A percentile compares a stretch with the other conserved stretches of the same genome.
Evolutionary conservation across 2,329 filamentous ascomycete genomes (phyloP).

Genomic region (Cordyceps militaris): DNA sequence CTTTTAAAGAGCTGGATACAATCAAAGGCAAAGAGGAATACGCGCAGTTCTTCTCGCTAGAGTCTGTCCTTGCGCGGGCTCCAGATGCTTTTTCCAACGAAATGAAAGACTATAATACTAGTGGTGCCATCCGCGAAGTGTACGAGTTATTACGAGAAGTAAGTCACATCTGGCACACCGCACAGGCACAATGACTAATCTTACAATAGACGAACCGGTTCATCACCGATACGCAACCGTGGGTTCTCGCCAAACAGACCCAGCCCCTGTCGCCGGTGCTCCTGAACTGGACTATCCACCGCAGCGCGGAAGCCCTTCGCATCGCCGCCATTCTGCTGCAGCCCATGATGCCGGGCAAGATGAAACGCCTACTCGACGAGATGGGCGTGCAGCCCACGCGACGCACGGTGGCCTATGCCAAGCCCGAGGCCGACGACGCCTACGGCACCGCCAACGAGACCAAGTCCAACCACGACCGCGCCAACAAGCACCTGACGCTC

Average conservation of each 20-base stretch:
- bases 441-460: constrained; percentile 51
- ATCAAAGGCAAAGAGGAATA: not conserved
- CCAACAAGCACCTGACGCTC: constrained; percentile 34
- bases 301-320: constrained; percentile 68
- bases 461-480: constrained; percentile 23
- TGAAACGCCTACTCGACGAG: constrained; percentile 64
- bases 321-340: constrained; percentile 79
- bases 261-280: constrained; percentile 29
- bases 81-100: constrained; percentile 32
- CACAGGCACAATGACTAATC: not conserved
- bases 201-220: constrained; percentile 33
- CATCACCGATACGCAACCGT: constrained; percentile 59
- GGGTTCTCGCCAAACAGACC: constrained; percentile 46
- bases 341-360: constrained; percentile 81
- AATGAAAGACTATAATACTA: constrained; percentile 59
- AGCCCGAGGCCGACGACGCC: constrained; percentile 53
- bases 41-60: constrained; percentile 21
- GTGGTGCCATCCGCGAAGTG: constrained; percentile 57
- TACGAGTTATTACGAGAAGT: constrained; percentile 57
- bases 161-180: constrained; percentile 14
- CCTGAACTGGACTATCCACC: constrained; percentile 58
- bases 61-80: constrained; percentile 18
- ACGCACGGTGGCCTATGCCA: constrained; percentile 57
- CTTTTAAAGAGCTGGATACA: constrained; percentile 16
- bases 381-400: constrained; percentile 61